These are phyloP conservation scores for Mucor velutinosus DNA, from an alignment of 371 early-diverging fungal species.

Conservation along the genomic window DNA sequence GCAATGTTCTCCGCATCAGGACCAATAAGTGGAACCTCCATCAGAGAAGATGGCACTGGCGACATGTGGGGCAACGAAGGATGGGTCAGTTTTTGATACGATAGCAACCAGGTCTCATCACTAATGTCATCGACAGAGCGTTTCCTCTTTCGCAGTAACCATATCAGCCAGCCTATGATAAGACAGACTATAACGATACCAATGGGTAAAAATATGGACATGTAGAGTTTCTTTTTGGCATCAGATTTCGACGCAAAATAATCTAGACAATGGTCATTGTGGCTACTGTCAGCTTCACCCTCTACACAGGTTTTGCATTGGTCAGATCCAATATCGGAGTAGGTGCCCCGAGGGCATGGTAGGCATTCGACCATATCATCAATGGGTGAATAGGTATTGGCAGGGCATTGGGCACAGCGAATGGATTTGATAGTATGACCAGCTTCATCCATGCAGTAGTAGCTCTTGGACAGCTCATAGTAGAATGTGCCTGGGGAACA, in stretches of 20 bases:
- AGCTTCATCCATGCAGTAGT: slow-evolving; percentile 19
- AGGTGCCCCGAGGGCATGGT: slow-evolving; percentile 33
- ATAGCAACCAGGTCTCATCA: slow-evolving; percentile 52
- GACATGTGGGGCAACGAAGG: slow-evolving; percentile 14
- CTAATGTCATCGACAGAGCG: slow-evolving; percentile 15
- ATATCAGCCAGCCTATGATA: slow-evolving; percentile 5
- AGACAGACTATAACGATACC: slow-evolving; percentile 7
- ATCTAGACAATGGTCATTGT: slow-evolving; percentile 9
- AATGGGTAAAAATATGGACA: slow-evolving; percentile 37
- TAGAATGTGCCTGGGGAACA: slow-evolving; percentile 28
- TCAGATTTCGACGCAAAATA: slow-evolving; percentile 6
- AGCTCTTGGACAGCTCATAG: slow-evolving; percentile 4
- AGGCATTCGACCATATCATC: slow-evolving; percentile 31
- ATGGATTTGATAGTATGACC: slow-evolving; percentile 17
- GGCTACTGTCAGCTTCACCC: background rate
- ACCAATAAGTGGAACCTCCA: background rate
- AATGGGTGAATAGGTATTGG: slow-evolving; percentile 20
- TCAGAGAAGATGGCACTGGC: background rate
- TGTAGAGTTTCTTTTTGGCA: slow-evolving; percentile 14
- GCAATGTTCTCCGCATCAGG: background rate
- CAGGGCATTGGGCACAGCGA: slow-evolving; percentile 34
- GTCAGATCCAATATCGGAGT: slow-evolving; percentile 15
- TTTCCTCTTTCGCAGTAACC: slow-evolving; percentile 26
- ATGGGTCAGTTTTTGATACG: slow-evolving; percentile 29
- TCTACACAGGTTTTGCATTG: slow-evolving; percentile 25